Conservation (phyloP, 2,329 filamentous ascomycete species). For the Ceratocystis cacaofunesta region DNA sequence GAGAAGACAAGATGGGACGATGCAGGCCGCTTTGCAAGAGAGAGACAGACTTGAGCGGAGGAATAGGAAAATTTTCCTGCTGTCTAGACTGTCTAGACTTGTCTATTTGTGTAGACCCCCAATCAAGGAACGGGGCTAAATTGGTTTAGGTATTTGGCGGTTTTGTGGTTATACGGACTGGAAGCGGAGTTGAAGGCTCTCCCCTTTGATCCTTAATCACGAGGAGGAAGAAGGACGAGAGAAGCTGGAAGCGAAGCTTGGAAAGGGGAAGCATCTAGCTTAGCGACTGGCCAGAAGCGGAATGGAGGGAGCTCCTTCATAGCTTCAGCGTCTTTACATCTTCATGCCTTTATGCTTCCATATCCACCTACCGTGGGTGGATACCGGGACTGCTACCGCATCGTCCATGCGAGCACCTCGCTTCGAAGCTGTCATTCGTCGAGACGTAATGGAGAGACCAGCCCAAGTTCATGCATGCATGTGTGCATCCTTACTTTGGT, state of each 20-base stretch:
- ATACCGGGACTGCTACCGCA: no score
- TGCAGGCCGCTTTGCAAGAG: not conserved
- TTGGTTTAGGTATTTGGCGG: not conserved
- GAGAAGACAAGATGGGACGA: conserved; percentile 4
- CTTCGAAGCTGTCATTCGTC: not conserved
- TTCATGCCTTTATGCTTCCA: no score
- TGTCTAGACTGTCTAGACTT: not conserved
- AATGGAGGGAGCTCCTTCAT: no score
- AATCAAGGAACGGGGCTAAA: not conserved
- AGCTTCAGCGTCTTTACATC: no score
- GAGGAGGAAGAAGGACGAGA: not conserved
- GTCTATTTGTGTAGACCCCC: not conserved
- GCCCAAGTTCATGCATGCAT: not conserved
- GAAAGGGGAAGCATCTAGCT: not conserved
- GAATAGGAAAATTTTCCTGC: no score
- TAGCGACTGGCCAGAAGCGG: no score
- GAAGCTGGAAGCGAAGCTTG: not conserved
- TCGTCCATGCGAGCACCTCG: no score
- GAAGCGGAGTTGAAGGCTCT: not conserved
- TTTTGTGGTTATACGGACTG: not conserved
- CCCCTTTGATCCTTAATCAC: not conserved
- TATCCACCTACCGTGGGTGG: no score
- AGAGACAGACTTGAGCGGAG: not conserved
- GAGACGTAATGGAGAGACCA: not conserved
- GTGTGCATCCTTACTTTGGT: not conserved